A percentile compares a stretch with the other conserved stretches of the same genome.
phyloP scores from a whole-genome alignment of 768 basidiomycete species.

The Leucosporidium creatinivorum region DNA sequence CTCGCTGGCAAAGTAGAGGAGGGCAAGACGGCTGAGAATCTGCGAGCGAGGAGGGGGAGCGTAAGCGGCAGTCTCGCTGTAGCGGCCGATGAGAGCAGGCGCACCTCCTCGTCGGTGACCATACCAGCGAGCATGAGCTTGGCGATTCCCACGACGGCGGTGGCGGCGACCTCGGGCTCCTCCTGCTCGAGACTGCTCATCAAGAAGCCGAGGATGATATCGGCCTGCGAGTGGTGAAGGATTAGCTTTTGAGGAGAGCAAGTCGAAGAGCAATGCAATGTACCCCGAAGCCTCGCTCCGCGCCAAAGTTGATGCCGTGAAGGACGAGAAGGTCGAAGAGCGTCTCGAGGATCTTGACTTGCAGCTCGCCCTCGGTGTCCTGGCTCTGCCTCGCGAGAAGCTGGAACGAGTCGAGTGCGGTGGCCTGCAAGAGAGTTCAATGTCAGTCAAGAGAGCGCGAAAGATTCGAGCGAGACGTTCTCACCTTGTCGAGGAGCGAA shows the following conservation, averaged over 20 bases:
- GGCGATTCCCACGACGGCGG: conserved; percentile 69
- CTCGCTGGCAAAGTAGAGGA: conserved; percentile 69
- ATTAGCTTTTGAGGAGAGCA: neutral
- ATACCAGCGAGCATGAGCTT: conserved; percentile 76
- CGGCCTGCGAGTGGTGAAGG: conserved; percentile 7
- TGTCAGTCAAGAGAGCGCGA: neutral
- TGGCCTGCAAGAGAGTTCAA: conserved; percentile 40
- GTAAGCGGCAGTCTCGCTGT: neutral
- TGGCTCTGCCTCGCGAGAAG: conserved; percentile 74
- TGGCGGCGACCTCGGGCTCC: conserved; percentile 57
- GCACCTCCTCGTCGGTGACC: conserved; percentile 62
- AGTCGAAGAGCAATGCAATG: neutral
- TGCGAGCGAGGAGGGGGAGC: conserved; percentile 30
- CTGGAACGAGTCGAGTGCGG: conserved; percentile 58
- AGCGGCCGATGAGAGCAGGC: conserved; percentile 26
- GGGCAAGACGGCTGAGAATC: conserved; percentile 50
- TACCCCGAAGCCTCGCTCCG: conserved; percentile 32
- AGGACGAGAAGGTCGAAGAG: conserved; percentile 82
- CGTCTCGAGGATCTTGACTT: conserved; percentile 63
- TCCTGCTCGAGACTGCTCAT: conserved; percentile 56
- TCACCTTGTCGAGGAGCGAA: conserved; percentile 71
- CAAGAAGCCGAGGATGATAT: conserved; percentile 62
- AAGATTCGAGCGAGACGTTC: conserved; percentile 3
- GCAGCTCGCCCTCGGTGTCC: conserved; percentile 48
- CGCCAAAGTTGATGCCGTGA: conserved; percentile 59